phyloP scores from a whole-genome alignment of 2,329 filamentous ascomycete species.

The Graphiopsis chlorocephala region DNA sequence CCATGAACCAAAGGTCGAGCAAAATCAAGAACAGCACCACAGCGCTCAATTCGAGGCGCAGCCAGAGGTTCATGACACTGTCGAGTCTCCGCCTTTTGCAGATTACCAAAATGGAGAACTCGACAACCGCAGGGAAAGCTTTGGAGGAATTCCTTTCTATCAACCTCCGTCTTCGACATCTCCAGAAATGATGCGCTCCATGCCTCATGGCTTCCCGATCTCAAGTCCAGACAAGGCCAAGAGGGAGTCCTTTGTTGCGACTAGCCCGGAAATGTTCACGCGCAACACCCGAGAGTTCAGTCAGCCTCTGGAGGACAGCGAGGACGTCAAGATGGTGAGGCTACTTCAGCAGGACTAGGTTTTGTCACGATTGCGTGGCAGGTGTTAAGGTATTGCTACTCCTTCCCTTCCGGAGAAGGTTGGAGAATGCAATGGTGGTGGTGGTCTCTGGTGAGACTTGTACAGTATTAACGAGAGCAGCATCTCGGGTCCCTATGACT shows the following conservation, averaged over 20 bases:
- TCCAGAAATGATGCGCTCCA: constrained; percentile 27
- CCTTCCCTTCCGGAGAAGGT: not conserved
- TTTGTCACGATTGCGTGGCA: not conserved
- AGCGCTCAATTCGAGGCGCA: not conserved
- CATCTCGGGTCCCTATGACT: constrained; percentile 6
- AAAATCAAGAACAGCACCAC: not conserved
- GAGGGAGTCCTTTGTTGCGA: constrained; percentile 20
- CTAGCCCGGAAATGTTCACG: constrained; percentile 13
- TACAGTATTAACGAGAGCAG: constrained; percentile 14
- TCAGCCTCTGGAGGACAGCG: constrained; percentile 8
- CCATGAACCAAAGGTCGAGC: not conserved
- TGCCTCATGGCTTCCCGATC: constrained; percentile 17
- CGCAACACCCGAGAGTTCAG: constrained; percentile 7
- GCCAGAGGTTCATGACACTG: constrained; percentile 18
- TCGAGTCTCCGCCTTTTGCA: constrained; percentile 7
- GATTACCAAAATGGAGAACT: not conserved
- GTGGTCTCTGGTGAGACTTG: constrained; percentile 3
- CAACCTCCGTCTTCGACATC: constrained; percentile 30
- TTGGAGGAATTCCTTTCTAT: constrained; percentile 25
- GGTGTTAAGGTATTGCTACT: not conserved
- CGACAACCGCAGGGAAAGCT: constrained; percentile 4
- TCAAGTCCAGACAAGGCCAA: constrained; percentile 24
- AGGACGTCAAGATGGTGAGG: constrained; percentile 4
- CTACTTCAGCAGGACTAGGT: not conserved
- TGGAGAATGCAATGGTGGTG: not conserved